These are phyloP conservation scores for Globisporangium solare DNA, from an alignment of 352 stramenopile genomes.

Conservation along the genomic window DNA sequence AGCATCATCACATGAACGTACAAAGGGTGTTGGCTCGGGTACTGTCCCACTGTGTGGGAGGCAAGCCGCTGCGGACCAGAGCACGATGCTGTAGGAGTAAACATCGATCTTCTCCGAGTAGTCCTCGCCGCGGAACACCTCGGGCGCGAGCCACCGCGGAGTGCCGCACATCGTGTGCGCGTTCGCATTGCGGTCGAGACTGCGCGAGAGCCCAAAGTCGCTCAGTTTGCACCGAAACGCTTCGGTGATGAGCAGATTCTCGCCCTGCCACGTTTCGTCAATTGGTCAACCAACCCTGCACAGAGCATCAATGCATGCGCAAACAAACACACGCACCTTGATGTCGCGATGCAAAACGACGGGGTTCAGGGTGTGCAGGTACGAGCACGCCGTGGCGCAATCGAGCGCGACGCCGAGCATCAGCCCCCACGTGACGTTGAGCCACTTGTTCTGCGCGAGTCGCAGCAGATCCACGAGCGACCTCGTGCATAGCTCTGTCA, in stretches of 20 bases:
- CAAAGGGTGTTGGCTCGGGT: background rate
- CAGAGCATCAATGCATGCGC: no score
- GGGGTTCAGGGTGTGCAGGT: conserved; percentile 58
- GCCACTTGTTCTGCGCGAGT: conserved; percentile 60
- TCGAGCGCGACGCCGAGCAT: conserved; percentile 67
- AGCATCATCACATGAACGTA: no score
- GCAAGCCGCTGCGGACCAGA: conserved; percentile 40
- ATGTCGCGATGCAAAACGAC: conserved; percentile 68
- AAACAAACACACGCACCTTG: conserved; percentile 35
- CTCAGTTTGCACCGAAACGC: conserved; percentile 68
- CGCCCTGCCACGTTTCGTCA: conserved; percentile 22
- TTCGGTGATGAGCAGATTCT: conserved; percentile 74
- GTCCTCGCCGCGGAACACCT: conserved; percentile 79
- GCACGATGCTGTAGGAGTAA: conserved; percentile 80
- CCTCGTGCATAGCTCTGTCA: conserved; percentile 68
- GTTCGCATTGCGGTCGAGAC: conserved; percentile 60
- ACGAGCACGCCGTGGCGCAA: conserved; percentile 59
- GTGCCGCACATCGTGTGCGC: conserved; percentile 76
- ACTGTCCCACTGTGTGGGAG: no score
- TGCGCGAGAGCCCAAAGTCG: conserved; percentile 71
- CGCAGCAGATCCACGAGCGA: conserved; percentile 62
- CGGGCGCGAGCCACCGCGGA: conserved; percentile 68
- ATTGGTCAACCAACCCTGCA: no score
- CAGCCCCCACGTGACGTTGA: conserved; percentile 70
- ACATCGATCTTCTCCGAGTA: conserved; percentile 86